Percentiles rank a stretch among this genome's conserved stretches.
These are phyloP conservation scores for Boletellus ananiceps DNA, from an alignment of 768 basidiomycete species.

Conservation along the genomic window DNA sequence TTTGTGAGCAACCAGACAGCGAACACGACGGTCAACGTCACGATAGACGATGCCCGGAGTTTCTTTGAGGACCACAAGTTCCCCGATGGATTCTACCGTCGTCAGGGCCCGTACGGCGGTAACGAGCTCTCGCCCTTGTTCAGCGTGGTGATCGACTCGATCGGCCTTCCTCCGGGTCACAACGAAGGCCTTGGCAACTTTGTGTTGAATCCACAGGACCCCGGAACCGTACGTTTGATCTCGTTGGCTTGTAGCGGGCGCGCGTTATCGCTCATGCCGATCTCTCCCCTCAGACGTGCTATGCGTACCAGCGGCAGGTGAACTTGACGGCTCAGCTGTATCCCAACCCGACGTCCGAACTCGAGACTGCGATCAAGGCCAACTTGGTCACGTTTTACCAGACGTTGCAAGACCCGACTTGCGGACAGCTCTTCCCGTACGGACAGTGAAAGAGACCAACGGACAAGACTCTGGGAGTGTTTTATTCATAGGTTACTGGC, in stretches of 20 bases:
- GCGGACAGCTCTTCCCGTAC: slow-evolving; percentile 15
- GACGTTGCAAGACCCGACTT: slow-evolving; percentile 6
- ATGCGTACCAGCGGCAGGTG: slow-evolving; percentile 16
- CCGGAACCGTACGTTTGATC: slow-evolving; percentile 9
- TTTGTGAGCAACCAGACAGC: slow-evolving; percentile 22
- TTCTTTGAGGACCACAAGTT: slow-evolving; percentile 18
- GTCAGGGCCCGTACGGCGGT: slow-evolving; percentile 13
- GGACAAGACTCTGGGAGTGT: too few species aligned
- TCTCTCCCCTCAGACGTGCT: slow-evolving; percentile 10
- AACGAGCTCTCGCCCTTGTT: background rate
- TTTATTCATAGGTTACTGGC: too few species aligned
- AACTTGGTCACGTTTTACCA: slow-evolving; percentile 17
- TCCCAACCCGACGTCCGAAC: slow-evolving; percentile 19
- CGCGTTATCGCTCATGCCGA: background rate
- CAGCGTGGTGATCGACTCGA: background rate
- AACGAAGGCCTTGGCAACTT: slow-evolving; percentile 18
- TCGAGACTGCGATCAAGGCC: slow-evolving; percentile 18
- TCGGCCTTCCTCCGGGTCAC: slow-evolving; percentile 12
- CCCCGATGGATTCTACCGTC: slow-evolving; percentile 19
- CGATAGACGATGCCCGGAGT: slow-evolving; percentile 16
- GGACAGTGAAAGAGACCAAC: slow-evolving; percentile 4
- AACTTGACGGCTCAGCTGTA: slow-evolving; percentile 20
- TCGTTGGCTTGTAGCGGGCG: background rate
- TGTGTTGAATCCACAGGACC: slow-evolving; percentile 10
- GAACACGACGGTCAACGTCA: slow-evolving; percentile 13